Conservation (phyloP, 495 filamentous ascomycete species). For the Cladorrhinum samala region DNA sequence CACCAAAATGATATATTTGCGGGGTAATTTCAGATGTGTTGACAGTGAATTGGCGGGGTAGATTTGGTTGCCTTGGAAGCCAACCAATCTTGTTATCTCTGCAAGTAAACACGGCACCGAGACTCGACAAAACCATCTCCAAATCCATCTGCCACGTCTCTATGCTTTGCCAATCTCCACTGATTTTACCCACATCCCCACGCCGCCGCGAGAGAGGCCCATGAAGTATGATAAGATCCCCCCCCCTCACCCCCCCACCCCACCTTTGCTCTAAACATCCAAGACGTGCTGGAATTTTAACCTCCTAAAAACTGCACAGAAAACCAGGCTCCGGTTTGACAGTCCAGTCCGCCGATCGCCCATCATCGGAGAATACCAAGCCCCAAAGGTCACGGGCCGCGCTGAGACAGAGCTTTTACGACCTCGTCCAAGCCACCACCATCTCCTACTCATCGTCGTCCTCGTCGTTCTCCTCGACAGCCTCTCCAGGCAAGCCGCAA, state of each 20-base stretch:
- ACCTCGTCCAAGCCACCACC: slow-evolving; percentile 20
- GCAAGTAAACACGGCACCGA: neutral
- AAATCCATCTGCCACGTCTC: neutral
- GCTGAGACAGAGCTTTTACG: slow-evolving; percentile 24
- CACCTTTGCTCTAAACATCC: no score
- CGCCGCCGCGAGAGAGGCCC: neutral
- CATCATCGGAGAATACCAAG: slow-evolving; percentile 5
- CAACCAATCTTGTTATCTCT: neutral
- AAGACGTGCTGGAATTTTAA: no score
- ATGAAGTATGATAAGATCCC: slow-evolving; percentile 16
- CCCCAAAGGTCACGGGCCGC: slow-evolving; percentile 11
- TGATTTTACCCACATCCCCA: neutral
- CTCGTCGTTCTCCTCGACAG: neutral
- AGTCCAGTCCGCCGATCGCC: slow-evolving; percentile 14
- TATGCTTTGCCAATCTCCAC: neutral
- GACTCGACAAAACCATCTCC: neutral
- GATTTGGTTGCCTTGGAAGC: slow-evolving; percentile 3
- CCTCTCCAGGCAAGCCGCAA: neutral
- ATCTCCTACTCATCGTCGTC: slow-evolving; percentile 12
- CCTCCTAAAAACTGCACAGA: no score
- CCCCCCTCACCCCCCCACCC: neutral
- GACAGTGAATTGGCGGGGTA: neutral
- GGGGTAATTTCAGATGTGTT: neutral
- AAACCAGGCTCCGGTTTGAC: slow-evolving; percentile 24
- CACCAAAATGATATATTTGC: neutral